Percentiles rank a stretch among this genome's conserved stretches.
These are phyloP conservation scores for Ampelomyces quisqualis DNA, from an alignment of 2,329 filamentous ascomycete species.

Conservation along the genomic window DNA sequence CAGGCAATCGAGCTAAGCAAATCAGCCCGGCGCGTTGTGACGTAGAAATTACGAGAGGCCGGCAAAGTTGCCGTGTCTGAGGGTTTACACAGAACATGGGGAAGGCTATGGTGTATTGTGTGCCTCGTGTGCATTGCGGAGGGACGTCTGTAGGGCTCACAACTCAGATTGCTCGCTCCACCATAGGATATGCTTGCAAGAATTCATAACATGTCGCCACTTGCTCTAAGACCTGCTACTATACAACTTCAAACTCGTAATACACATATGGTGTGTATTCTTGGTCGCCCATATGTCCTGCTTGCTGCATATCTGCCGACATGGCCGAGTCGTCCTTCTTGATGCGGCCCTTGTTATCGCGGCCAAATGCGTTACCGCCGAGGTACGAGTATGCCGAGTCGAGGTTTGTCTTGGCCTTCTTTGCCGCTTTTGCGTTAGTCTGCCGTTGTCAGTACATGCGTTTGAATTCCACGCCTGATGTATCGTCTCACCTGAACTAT, in stretches of 20 bases:
- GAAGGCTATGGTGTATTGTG: too few relatives aligned
- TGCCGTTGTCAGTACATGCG: constrained; percentile 43
- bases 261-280: constrained; percentile 97
- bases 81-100: too few relatives aligned
- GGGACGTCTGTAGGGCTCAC: too few relatives aligned
- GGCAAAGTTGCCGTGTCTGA: too few relatives aligned
- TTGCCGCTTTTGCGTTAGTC: constrained; percentile 78
- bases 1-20: too few relatives aligned
- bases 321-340: constrained; percentile 83
- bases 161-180: too few relatives aligned
- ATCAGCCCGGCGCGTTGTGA: too few relatives aligned
- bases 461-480: not conserved
- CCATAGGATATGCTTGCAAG: too few relatives aligned
- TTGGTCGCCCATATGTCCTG: constrained; percentile 66
- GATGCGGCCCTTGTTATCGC: constrained; percentile 90
- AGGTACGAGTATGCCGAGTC: constrained; percentile 88
- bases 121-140: too few relatives aligned
- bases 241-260: constrained; percentile 81
- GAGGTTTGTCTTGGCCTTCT: constrained; percentile 67
- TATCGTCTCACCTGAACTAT: constrained; percentile 68
- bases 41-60: too few relatives aligned
- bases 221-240: too few relatives aligned
- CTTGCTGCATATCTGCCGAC: constrained; percentile 80
- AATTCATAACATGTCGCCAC: too few relatives aligned
- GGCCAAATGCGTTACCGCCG: constrained; percentile 88